phyloP scores from a whole-genome alignment of 2,329 filamentous ascomycete genomes.

The Ascosphaera apis region DNA sequence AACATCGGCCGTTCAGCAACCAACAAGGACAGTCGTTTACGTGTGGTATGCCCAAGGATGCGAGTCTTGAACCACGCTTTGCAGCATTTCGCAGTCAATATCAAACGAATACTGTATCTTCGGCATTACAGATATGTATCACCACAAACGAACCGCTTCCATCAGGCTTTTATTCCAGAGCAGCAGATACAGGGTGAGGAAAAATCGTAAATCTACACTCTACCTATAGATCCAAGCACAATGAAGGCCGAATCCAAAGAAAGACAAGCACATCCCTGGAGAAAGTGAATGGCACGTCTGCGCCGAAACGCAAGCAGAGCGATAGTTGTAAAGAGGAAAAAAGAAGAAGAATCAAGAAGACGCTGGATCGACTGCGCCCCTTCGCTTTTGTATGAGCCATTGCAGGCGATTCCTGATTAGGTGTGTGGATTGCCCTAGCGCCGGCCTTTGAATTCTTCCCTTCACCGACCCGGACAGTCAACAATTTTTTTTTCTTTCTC shows the following conservation, averaged over 20 bases:
- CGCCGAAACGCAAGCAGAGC: slow-evolving; percentile 20
- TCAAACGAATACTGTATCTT: too few relatives aligned
- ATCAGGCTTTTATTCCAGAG: slow-evolving; percentile 53
- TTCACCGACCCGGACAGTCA: neutral
- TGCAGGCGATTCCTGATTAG: neutral
- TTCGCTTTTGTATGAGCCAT: neutral
- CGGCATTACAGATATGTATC: slow-evolving; percentile 30
- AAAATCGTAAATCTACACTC: slow-evolving; percentile 36
- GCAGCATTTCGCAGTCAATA: too few relatives aligned
- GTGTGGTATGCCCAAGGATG: too few relatives aligned
- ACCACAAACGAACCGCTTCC: slow-evolving; percentile 60
- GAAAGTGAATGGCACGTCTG: slow-evolving; percentile 14
- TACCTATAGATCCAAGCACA: slow-evolving; percentile 26
- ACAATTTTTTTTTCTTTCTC: neutral
- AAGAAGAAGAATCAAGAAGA: slow-evolving; percentile 4
- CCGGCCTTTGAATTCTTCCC: neutral
- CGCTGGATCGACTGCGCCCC: neutral
- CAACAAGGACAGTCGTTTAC: too few relatives aligned
- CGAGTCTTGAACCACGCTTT: too few relatives aligned
- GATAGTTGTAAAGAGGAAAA: slow-evolving; percentile 8
- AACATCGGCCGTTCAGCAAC: too few relatives aligned
- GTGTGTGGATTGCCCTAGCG: neutral
- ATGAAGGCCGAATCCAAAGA: slow-evolving; percentile 26
- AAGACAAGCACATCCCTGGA: slow-evolving; percentile 12
- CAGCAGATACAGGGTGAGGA: slow-evolving; percentile 65